A percentile compares a stretch with the other conserved stretches of the same genome.
Conservation (phyloP, 176 grass and related monocot species). For the Saccharum spontaneum region DNA sequence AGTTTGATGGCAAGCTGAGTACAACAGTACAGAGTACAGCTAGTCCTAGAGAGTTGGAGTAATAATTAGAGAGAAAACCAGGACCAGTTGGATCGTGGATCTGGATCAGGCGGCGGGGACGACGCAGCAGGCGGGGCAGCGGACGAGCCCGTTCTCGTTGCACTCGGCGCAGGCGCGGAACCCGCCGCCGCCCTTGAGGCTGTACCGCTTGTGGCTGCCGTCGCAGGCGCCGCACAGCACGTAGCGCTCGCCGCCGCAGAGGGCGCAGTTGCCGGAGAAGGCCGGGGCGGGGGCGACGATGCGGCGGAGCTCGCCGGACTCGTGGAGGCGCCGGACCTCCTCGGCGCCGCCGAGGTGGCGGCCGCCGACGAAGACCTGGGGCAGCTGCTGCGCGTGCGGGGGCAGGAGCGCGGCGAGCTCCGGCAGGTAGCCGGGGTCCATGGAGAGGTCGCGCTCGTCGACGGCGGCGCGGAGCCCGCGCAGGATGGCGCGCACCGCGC, state of each 20-base stretch:
- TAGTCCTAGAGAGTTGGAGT: not conserved
- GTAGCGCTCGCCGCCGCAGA: slow-evolving; percentile 57
- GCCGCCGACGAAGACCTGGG: slow-evolving; percentile 76
- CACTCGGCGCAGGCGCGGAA: slow-evolving; percentile 68
- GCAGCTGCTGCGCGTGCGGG: slow-evolving; percentile 2
- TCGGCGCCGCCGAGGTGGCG: slow-evolving; percentile 66
- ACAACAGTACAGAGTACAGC: not conserved
- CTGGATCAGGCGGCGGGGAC: slow-evolving; percentile 46
- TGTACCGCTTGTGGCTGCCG: slow-evolving; percentile 68
- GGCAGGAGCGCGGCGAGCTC: slow-evolving; percentile 55
- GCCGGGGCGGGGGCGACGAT: slow-evolving; percentile 5
- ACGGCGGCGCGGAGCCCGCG: slow-evolving; percentile 53
- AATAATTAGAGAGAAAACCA: not conserved
- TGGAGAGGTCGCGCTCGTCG: slow-evolving; percentile 77
- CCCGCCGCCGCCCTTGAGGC: slow-evolving; percentile 50
- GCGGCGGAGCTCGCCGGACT: slow-evolving; percentile 63
- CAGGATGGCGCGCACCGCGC: slow-evolving; percentile 64
- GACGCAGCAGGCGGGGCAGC: slow-evolving; percentile 57
- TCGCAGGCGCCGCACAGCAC: slow-evolving; percentile 64
- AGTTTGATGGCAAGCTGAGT: not conserved
- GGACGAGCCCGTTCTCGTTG: slow-evolving; percentile 68
- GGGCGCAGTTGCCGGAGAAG: slow-evolving; percentile 30
- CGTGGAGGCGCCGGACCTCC: slow-evolving; percentile 73
- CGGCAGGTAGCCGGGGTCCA: slow-evolving; percentile 46
- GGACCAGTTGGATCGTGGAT: slow-evolving; percentile 8